Evolutionary conservation across 495 filamentous ascomycete species (phyloP), one percentile per base, ranked within the genome.

Genomic region (Annulohypoxylon maeteangense): DNA sequence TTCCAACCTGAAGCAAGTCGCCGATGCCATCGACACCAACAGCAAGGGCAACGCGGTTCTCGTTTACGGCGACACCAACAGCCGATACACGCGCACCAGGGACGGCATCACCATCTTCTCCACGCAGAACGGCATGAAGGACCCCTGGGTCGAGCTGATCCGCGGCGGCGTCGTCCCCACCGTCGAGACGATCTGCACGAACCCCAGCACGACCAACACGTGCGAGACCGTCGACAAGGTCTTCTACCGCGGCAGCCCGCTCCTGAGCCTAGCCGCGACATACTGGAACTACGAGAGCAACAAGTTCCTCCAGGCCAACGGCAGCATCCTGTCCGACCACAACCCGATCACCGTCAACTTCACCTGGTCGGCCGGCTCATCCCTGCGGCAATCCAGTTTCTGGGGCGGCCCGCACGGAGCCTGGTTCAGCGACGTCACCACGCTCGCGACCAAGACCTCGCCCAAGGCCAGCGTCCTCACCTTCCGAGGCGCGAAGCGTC

Each of bases 141-240:
- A 90, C 61, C 62, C 82, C 0, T 89, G 85, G 87, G 81, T 90
- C 14, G 74, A 85, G 62, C 78, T 87, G 2, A 70, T 82, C 8
- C 73, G 73, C 1, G 72, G 68, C 42, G 86, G 87, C 2, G 76
- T 78, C 0, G 75, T 83, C 7, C 87, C 88, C 0, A 75, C 74
- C 0, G 68, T 75, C 4, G 83, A 84, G 22, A 76, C 76, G 0
- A 62, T 83, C 4, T 89, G 87, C 71, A 80, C 75, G 23, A 85
- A 87, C 70, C 85, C 87, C 0, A 81, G 83, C 40, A 70, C 76
- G 4, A 81, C 71, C 18, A 76, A 82, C 57, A 76, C 67, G 4
- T 91, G 89, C 74, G 88, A 90, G 78, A 85, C 83, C 1, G 86
- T 91, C 14, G 89, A 91, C 68, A 91, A 90, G 76, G 83, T 89